Evolutionary conservation across 768 basidiomycete genomes (phyloP), one percentile per base, ranked within the genome.

Genomic region (Tulasnella sp.): DNA sequence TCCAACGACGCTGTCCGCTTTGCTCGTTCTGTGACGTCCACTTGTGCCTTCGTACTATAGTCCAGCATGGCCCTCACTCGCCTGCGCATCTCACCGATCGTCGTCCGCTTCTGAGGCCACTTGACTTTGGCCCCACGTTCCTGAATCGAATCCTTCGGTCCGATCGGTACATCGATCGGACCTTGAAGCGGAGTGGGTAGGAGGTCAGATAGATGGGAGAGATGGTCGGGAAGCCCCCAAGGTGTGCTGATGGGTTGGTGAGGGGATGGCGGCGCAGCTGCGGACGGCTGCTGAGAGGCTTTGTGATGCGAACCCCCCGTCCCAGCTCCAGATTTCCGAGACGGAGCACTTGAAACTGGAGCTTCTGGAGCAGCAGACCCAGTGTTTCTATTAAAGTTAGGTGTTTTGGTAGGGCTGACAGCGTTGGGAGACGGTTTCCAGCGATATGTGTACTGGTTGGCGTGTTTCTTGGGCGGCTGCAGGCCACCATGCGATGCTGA

Each of bases 381-480:
- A 15, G 58, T 15, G 24, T 30, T 26, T 8, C 49, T 32, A 17
- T 51, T 43, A 10, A 13, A 23, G 5, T 32, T 42, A 21, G 43
- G 15, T 5, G 43, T 24, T 32, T 32, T n/a, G 21, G 48, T 59
- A 17, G 21, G 19, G 58, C 47, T 15, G 47, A 59, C 26, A 27
- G 19, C 13, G 58, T 26, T 32, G 23, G 15, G 26, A 34, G 34
- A 26, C 3, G 54, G 43, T 10, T 61, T 61, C 17, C 34, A 34
- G 38, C 62, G 62, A 29, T 63, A 63, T 10, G 62, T 63, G 45
- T 63, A 63, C 43, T 63, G 62, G 32, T 63, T 63, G 27, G 62
- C 63, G 27, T 63, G 62, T 41, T 63, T 63, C 51, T 63, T 63
- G 19, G 47, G 19, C n/a, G 47, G 47, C 11, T 5, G 7, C 27